Evolutionary conservation across 768 basidiomycete species (phyloP), one percentile per base, ranked within the genome.

Genomic region (Coprinopsis strossmayeri): DNA sequence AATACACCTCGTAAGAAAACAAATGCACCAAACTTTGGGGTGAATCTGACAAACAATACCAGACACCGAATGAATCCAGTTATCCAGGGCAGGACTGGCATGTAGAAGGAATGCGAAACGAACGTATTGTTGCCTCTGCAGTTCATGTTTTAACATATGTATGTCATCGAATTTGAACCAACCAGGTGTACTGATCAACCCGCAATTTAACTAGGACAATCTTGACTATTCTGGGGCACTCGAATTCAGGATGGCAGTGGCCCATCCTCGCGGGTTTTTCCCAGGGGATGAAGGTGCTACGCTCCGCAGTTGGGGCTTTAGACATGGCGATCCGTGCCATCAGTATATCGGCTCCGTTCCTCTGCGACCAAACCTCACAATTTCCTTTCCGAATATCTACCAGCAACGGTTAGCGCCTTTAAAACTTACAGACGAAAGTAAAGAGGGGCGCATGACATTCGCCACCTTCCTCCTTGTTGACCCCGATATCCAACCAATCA

Each of bases 341-440:
- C 77, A 82, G 58, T 62, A 71, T 52, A 60, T 77, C 30, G 74
- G 74, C 15, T 53, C 64, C 17, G 63, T 71, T 12, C 61, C 65
- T 1, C 59, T 76, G 17, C 59, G 51, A 1, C 42, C 55, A 13
- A 72, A 70, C 4, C 60, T 75, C 27, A 65, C 61, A 28, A 55
- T 79, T 32, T 69, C 69, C 32, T 80, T 76, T 52, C 80, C 79
- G 13, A 81, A 81, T 57, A 71, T 79, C 34, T 80, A 78, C 59
- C 79, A 81, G 55, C 66, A 76, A 47, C 58, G 59, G 7, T 63
- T 70, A 27, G 63, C 70, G 0, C 54, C 68, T 1, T 70, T 77
- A 45, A 45, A 58, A 7, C 68, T 78, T 9, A 51, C 53, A 3
- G 73, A 81, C 58, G 58, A 64, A 0, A 55, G 62, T 4, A 66